These are phyloP conservation scores for Helminthosporium solani DNA, from an alignment of 2,329 filamentous ascomycete species.

Conservation along the genomic window DNA sequence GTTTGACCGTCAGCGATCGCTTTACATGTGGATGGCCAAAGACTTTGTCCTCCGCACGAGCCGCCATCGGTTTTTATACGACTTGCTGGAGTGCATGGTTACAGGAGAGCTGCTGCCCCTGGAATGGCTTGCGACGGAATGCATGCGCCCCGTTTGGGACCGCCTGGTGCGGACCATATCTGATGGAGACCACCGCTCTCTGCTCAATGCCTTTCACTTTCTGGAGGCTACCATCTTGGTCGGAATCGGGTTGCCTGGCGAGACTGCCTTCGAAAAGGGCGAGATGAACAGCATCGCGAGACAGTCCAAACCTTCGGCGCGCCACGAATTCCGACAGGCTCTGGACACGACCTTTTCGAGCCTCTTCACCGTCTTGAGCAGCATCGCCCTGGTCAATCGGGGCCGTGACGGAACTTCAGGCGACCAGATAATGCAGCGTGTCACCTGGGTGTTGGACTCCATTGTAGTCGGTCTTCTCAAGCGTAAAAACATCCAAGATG, in stretches of 20 bases:
- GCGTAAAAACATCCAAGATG: slow-evolving; percentile 23
- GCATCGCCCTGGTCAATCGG: slow-evolving; percentile 31
- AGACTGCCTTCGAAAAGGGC: slow-evolving; percentile 22
- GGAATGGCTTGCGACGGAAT: slow-evolving; percentile 42
- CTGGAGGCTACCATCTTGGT: slow-evolving; percentile 31
- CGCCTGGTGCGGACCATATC: slow-evolving; percentile 35
- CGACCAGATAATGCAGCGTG: slow-evolving; percentile 13
- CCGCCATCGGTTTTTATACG: slow-evolving; percentile 37
- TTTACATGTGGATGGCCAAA: slow-evolving; percentile 29
- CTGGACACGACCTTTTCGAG: slow-evolving; percentile 39
- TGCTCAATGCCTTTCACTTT: slow-evolving; percentile 29
- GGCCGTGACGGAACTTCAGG: slow-evolving; percentile 19
- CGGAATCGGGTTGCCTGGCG: slow-evolving; percentile 32
- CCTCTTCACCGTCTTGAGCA: slow-evolving; percentile 36
- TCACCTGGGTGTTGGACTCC: slow-evolving; percentile 27
- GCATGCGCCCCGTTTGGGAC: slow-evolving; percentile 39
- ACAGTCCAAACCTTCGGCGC: slow-evolving; percentile 25
- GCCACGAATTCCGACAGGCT: slow-evolving; percentile 33
- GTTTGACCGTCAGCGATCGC: slow-evolving; percentile 26
- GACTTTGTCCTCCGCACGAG: slow-evolving; percentile 30
- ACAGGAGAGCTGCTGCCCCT: slow-evolving; percentile 36
- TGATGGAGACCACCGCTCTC: slow-evolving; percentile 26
- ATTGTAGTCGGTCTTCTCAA: slow-evolving; percentile 26
- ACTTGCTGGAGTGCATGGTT: slow-evolving; percentile 37
- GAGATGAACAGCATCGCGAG: slow-evolving; percentile 18